Conservation (phyloP, 441 rosid species). For the Populus hybrid region DNA sequence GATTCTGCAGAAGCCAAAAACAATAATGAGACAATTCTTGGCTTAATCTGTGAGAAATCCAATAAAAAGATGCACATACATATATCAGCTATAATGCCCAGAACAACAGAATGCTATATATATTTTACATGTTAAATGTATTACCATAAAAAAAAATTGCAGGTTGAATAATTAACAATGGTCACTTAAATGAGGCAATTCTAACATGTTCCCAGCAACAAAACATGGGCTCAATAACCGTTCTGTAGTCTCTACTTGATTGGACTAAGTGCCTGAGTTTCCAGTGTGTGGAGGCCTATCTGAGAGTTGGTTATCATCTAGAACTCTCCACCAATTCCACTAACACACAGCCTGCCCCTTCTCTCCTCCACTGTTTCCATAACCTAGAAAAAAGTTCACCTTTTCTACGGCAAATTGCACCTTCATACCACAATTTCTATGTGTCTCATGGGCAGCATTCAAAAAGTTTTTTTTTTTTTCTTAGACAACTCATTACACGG, state of each 20-base stretch:
- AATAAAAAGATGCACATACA: neutral
- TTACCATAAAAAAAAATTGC: too few relatives aligned
- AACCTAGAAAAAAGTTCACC: neutral
- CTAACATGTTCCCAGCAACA: neutral
- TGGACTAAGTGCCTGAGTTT: neutral
- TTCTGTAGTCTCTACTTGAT: neutral
- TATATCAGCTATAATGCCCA: neutral
- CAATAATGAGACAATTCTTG: neutral
- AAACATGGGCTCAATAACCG: neutral
- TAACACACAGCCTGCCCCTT: neutral
- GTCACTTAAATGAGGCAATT: neutral
- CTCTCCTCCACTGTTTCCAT: neutral
- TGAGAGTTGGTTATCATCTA: neutral
- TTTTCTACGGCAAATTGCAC: neutral
- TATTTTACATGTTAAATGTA: neutral
- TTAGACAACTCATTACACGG: neutral
- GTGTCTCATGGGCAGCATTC: neutral
- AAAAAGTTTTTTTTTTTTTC: neutral
- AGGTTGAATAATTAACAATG: neutral
- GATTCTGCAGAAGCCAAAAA: slow-evolving; percentile 55
- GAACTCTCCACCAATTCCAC: neutral
- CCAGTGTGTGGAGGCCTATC: neutral
- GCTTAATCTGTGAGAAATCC: neutral
- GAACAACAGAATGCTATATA: neutral
- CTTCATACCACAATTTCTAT: neutral